Conservation (phyloP, 768 basidiomycete genomes). For the Russula brevipes region DNA sequence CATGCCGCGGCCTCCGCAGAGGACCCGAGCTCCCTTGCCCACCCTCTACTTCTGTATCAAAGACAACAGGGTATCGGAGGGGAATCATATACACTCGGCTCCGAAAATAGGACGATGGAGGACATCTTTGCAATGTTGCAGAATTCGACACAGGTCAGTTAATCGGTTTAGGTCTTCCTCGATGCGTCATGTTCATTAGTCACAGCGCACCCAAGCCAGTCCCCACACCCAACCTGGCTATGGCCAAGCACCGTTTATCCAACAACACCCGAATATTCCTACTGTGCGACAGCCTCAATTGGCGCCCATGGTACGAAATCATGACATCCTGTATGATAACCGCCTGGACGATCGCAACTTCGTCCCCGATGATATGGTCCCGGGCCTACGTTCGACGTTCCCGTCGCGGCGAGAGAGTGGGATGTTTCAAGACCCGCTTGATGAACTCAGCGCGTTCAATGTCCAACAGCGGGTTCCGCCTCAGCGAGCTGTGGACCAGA, state of each 20-base stretch:
- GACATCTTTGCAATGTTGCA: constrained; percentile 79
- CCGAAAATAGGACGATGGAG: constrained; percentile 62
- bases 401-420: constrained; percentile 55
- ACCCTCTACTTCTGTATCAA: constrained; percentile 39
- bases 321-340: constrained; percentile 69
- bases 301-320: constrained; percentile 42
- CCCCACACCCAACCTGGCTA: constrained; percentile 26
- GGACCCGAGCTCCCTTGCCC: constrained; percentile 38
- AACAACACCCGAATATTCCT: constrained; percentile 34
- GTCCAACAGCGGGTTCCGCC: constrained; percentile 48
- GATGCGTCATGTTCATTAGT: constrained; percentile 13
- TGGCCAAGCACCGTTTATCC: constrained; percentile 28
- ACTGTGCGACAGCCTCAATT: constrained; percentile 32
- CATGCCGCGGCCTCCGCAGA: constrained; percentile 38
- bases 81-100: constrained; percentile 35
- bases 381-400: constrained; percentile 66
- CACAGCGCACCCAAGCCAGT: constrained; percentile 22
- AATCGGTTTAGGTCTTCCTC: neutral
- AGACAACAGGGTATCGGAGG: constrained; percentile 42
- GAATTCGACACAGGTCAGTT: constrained; percentile 65
- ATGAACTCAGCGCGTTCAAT: constrained; percentile 59
- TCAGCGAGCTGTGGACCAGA: constrained; percentile 49
- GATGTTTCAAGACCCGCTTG: constrained; percentile 51
- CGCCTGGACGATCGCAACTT: constrained; percentile 72
- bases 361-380: constrained; percentile 81